Percentiles rank a stretch among this genome's conserved stretches.
phyloP scores from a whole-genome alignment of 768 basidiomycete species.

The Russula virescens region DNA sequence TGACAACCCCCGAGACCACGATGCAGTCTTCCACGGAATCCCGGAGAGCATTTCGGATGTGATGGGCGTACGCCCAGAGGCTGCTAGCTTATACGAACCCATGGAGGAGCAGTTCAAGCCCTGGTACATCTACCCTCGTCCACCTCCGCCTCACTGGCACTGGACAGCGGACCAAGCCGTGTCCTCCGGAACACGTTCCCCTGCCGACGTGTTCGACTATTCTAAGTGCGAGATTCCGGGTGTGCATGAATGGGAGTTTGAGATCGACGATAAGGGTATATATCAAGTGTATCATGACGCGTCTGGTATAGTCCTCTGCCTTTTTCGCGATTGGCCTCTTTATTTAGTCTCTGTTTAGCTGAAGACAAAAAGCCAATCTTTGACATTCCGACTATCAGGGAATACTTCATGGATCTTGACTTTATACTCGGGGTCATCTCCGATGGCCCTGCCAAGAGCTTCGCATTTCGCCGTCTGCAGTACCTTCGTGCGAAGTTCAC shows the following conservation, averaged over 20 bases:
- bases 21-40: slow-evolving; percentile 68
- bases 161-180: slow-evolving; percentile 55
- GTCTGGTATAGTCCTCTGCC: slow-evolving; percentile 30
- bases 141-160: slow-evolving; percentile 96
- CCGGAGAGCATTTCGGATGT: slow-evolving; percentile 57
- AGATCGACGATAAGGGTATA: slow-evolving; percentile 83
- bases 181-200: slow-evolving; percentile 33
- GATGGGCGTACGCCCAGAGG: slow-evolving; percentile 62
- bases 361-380: slow-evolving; percentile 53
- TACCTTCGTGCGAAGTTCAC: slow-evolving; percentile 92
- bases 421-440: slow-evolving; percentile 85
- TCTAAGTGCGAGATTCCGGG: slow-evolving; percentile 71
- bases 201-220: slow-evolving; percentile 56
- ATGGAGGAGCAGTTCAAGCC: slow-evolving; percentile 38
- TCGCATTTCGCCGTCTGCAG: slow-evolving; percentile 86
- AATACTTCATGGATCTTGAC: slow-evolving; percentile 96
- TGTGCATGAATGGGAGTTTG: slow-evolving; percentile 49
- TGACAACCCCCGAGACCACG: slow-evolving; percentile 91
- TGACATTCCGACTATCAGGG: slow-evolving; percentile 77
- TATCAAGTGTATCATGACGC: slow-evolving; percentile 69
- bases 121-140: slow-evolving; percentile 90
- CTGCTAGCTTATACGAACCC: slow-evolving; percentile 31
- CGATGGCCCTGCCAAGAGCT: slow-evolving; percentile 94
- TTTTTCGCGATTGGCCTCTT: neutral
- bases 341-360: slow-evolving; percentile 14